Base-by-base conservation (phyloP, 2,329 filamentous ascomycete genomes). In the Aspergillus calidoustus region DNA sequence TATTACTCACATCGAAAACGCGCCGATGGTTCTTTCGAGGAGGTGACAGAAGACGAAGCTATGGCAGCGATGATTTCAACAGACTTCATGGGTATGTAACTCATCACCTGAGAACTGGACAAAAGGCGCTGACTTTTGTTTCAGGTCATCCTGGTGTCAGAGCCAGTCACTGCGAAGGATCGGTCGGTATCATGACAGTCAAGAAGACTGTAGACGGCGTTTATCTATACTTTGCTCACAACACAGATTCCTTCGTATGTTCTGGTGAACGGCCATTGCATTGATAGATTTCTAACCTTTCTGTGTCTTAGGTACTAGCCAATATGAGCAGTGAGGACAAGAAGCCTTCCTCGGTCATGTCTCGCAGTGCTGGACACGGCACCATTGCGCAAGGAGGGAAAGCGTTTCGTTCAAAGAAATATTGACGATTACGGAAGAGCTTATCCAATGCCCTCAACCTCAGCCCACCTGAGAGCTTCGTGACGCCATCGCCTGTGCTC, bases 161-260 rank as follows among this genome's bases (percentile, higher is more conserved):
- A 68, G 83, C 89, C 70, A 95, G 92, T 69, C 86, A 89, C 58
- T 94, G 92, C 11, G 83, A 87, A n/a, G 92, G 91, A 3, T 93
- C 94, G 31, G 96, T 99, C 71, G 95, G 95, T 2, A 86, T 97
- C 61, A 88, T 99, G 81, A 88, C 89, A 0, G 91, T 97, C 70
- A 98, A 98, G 80, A 95, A 93, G 80, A 89, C 86, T 0, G 82
- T 81, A 13, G 83, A 86, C 23, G 93, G 92, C 1, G 87, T 92
- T 66, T 92, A 91, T 72, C 85, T 99, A 55, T 94, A 94, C 77
- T 99, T 96, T 80, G 93, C 91, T 1, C 95, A 99, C 82, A 99
- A 98, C 73, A 99, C 95, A 0, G 94, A 98, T 74, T 89, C 87
- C 1, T 90, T 90, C 71, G 86, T 84, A 72, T 74, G 81, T 71